phyloP scores from a whole-genome alignment of 2,329 filamentous ascomycete genomes.

The Colletotrichum costaricense region DNA sequence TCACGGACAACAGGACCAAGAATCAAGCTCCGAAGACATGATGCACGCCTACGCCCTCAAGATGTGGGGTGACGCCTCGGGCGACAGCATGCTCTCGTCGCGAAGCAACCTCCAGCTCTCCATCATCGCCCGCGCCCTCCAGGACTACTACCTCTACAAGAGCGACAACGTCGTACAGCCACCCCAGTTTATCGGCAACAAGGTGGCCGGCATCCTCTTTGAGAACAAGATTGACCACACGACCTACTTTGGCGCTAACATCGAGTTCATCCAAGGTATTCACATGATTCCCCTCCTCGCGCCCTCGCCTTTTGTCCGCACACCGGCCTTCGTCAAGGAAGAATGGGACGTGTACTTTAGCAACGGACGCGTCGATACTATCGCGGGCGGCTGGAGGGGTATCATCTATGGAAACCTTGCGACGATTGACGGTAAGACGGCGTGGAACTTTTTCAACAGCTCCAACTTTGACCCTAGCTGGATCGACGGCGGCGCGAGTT shows the following conservation, averaged over 20 bases:
- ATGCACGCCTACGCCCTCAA: constrained; percentile 90
- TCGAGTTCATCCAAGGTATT: constrained; percentile 81
- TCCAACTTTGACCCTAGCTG: constrained; percentile 73
- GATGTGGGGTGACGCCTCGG: constrained; percentile 88
- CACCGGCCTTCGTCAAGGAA: constrained; percentile 76
- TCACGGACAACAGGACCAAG: constrained; percentile 66
- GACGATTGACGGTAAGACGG: constrained; percentile 75
- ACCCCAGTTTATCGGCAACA: constrained; percentile 82
- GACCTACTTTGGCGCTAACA: constrained; percentile 84
- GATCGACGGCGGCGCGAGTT: constrained; percentile 84
- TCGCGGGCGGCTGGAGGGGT: constrained; percentile 85
- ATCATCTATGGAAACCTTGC: constrained; percentile 87
- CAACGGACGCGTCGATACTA: constrained; percentile 70
- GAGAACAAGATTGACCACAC: constrained; percentile 96
- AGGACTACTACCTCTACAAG: constrained; percentile 85
- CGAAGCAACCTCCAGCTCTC: constrained; percentile 86
- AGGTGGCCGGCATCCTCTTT: constrained; percentile 78
- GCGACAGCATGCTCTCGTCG: constrained; percentile 83
- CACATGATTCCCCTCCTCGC: constrained; percentile 86
- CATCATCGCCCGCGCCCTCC: constrained; percentile 78
- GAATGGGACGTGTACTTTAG: constrained; percentile 88
- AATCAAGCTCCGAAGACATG: constrained; percentile 90
- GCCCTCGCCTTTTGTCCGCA: constrained; percentile 74
- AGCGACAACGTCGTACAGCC: constrained; percentile 78
- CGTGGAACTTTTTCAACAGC: constrained; percentile 81